Percentiles rank a stretch among this genome's conserved stretches.
These are phyloP conservation scores for Carpinus viminea DNA, from an alignment of 306 rosid genomes.

Conservation along the genomic window DNA sequence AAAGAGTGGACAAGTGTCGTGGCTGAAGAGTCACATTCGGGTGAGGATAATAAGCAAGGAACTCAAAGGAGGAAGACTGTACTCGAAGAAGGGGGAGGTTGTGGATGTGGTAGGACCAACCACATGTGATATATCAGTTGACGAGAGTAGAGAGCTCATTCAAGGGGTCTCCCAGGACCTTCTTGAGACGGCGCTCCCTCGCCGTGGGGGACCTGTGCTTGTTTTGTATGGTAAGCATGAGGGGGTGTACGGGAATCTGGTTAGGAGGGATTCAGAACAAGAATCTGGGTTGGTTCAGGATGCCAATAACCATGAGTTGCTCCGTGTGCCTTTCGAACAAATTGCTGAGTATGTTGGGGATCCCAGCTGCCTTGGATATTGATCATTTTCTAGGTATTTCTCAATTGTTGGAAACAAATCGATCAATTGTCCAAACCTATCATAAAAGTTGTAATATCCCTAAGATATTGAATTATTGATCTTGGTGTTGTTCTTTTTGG, in stretches of 20 bases:
- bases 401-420: too few relatives aligned
- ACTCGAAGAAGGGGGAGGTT: conserved; percentile 76
- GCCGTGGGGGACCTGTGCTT: conserved; percentile 75
- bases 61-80: conserved; percentile 67
- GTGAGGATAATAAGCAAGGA: conserved; percentile 67
- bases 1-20: conserved; percentile 38
- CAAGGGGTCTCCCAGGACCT: conserved; percentile 76
- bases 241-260: conserved; percentile 73
- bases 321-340: conserved; percentile 65
- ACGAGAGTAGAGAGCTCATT: conserved; percentile 69
- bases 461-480: too few relatives aligned
- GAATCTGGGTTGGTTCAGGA: conserved; percentile 68
- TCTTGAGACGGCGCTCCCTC: conserved; percentile 80
- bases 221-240: conserved; percentile 76
- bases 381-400: conserved; percentile 22
- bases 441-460: too few relatives aligned
- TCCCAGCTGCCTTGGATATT: conserved; percentile 75
- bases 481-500: too few relatives aligned
- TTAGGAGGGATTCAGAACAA: conserved; percentile 72
- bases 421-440: too few relatives aligned
- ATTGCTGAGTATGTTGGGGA: conserved; percentile 88
- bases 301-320: conserved; percentile 69
- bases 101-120: conserved; percentile 78
- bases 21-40: conserved; percentile 85
- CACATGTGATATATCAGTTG: conserved; percentile 79